phyloP scores from a whole-genome alignment of 345 rosid genomes.

The Eucalyptus erythrocorys region DNA sequence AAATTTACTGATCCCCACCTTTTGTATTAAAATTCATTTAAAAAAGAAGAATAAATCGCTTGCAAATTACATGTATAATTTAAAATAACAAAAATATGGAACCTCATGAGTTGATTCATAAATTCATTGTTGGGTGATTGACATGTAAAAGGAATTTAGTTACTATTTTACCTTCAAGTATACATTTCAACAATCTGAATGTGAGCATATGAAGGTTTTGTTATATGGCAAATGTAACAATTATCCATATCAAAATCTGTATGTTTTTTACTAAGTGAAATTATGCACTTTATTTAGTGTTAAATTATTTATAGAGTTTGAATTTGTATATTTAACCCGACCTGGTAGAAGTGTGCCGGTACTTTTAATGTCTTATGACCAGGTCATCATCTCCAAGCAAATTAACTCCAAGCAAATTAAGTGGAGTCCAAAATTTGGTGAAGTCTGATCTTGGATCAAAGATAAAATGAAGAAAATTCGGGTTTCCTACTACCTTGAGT shows the following conservation, averaged over 20 bases:
- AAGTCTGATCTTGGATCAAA: neutral
- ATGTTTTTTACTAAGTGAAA: too few relatives aligned
- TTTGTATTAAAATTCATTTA: neutral
- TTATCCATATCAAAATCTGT: too few relatives aligned
- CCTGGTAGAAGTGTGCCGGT: neutral
- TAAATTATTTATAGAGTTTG: neutral
- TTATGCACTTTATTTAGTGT: neutral
- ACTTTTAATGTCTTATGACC: neutral
- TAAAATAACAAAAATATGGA: neutral
- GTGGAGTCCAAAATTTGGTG: neutral
- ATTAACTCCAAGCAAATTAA: too few relatives aligned
- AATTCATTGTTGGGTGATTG: too few relatives aligned
- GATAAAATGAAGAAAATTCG: neutral
- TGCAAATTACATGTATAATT: rapidly evolving
- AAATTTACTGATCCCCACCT: neutral
- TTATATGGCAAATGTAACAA: too few relatives aligned
- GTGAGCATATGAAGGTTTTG: too few relatives aligned
- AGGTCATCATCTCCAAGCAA: neutral
- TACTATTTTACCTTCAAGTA: too few relatives aligned
- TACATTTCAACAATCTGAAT: too few relatives aligned
- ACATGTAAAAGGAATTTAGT: too few relatives aligned
- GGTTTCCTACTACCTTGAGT: neutral
- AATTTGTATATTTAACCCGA: neutral
- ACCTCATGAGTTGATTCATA: neutral
- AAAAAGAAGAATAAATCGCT: neutral